Evolutionary conservation across 352 stramenopile genomes (phyloP).

Genomic region (Globisporangium abappressorium): DNA sequence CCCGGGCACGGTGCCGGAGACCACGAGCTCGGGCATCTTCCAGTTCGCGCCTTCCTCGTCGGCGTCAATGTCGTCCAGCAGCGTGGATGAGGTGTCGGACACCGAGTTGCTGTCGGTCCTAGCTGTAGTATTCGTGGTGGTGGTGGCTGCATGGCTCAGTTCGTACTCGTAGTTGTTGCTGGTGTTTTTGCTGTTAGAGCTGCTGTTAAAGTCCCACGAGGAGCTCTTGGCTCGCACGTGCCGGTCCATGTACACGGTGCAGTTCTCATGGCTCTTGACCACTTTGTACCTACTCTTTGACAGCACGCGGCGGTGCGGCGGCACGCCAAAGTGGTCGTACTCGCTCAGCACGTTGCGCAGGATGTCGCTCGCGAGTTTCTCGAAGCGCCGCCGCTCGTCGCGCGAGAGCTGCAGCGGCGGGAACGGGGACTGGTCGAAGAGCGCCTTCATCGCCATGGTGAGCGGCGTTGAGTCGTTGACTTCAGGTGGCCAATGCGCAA

Average conservation of each 20-base stretch:
- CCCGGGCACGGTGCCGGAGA: conserved; percentile 13
- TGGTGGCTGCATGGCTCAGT: neutral
- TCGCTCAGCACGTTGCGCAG: conserved; percentile 12
- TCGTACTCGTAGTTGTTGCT: conserved; percentile 13
- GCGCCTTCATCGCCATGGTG: conserved; percentile 10
- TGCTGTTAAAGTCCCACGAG: neutral
- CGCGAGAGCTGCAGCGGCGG: conserved; percentile 1
- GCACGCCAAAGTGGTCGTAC: conserved; percentile 14
- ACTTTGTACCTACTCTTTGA: conserved; percentile 14
- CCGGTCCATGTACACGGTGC: conserved; percentile 17
- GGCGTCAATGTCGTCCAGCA: neutral
- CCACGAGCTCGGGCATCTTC: conserved; percentile 19
- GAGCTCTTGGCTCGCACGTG: neutral
- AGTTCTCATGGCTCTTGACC: conserved; percentile 15
- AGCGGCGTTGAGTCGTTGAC: neutral
- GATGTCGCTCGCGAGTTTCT: conserved; percentile 8
- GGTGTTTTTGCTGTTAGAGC: neutral
- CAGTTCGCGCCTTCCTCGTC: conserved; percentile 3
- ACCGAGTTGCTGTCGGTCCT: neutral
- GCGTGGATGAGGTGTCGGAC: conserved; percentile 2
- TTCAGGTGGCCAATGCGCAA: conserved; percentile 4
- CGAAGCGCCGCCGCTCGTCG: conserved; percentile 6
- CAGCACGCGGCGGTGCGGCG: conserved; percentile 2
- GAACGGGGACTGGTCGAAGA: conserved; percentile 16
- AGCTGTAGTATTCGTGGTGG: neutral